Evolutionary conservation across 1,284 basidiomycete genomes (phyloP), one percentile per base, ranked within the genome.

Genomic region (Coriolopsis trogii): DNA sequence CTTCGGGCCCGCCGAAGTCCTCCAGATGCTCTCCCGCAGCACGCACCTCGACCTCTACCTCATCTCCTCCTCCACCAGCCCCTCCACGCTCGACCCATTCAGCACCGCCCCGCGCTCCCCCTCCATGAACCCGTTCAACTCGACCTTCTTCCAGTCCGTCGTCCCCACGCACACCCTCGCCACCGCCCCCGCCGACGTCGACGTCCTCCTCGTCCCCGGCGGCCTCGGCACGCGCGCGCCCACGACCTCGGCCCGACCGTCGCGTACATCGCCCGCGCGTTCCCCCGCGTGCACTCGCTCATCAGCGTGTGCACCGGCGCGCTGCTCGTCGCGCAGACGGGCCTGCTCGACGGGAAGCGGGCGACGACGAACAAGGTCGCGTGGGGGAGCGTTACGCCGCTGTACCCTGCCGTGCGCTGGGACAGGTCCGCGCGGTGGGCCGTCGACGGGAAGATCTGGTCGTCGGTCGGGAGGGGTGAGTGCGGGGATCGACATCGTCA

Each of bases 291-390:
- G 36, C 37, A 40, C 37, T 40, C 34, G 36, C 45, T 46, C 36
- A 38, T 46, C 36, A 46, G 12, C 20, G 37, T 46, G 26, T 46
- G 45, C 37, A 46, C 34, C 8, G 45, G 45, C 18, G 45, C 31
- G 13, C 10, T 2, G 33, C 4, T 38, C 18, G 36, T 13, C 13
- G 28, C 37, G 21, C 16, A 23, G 3, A 26, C 37, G 26, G 45
- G 45, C 10, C 12, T 40, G 12, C 16, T 40, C 37, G 45, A 46
- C 28, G 37, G 37, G 21, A 33, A 34, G 37, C 34, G 37, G n/a
- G n/a, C n/a, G n/a, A n/a, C n/a, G n/a, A n/a, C n/a, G n/a, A n/a
- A n/a, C n/a, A n/a, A n/a, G n/a, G 21, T 26, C 45, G 37, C 28
- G 28, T 46, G 36, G 36, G 13, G 23, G 15, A 1, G 4, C 16